Base-by-base conservation (phyloP, 2,329 filamentous ascomycete species). In the Pseudogymnoascus pannorum region DNA sequence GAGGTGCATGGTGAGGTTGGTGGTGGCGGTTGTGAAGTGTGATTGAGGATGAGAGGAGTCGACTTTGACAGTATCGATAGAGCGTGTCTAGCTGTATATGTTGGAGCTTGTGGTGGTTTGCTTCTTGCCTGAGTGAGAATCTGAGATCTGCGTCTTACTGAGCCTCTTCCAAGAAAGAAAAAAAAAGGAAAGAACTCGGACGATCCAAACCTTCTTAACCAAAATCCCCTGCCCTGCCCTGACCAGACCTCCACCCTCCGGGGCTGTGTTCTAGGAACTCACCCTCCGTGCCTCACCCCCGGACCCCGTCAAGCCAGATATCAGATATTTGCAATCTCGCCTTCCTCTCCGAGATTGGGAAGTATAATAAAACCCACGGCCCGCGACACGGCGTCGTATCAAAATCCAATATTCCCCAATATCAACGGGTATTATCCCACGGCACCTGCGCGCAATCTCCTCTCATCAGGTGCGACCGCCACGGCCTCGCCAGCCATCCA, bases 1-100 rank as follows among this genome's bases (percentile, higher is more conserved):
- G 58, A 63, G 36, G 16, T 65, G 65, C 64, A 66, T 65, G 9
- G 1, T 5, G 14, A 26, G 26, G 20, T 9, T 20, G 38, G 38
- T 42, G 38, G 38, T 42, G 9, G 5, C 16, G 18, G 38, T 24
- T 20, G 20, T 42, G 9, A 12, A 8, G 9, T 33, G 31, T 33
- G 31, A 6, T 33, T 48, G 42, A 26, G 20, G 42, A 44, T 5
- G 20, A 6, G 40, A 14, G 9, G 38, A 22, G 7, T 20, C 22
- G 40, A 24, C 11, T 24, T 48, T 48, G 42, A n/a, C 20, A 14
- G 42, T n/a, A 20, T 48, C 6, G 6, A 48, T 26, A 1, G 42
- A 48, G 14, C 1, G 20, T 8, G 12, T 48, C 20, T 12, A 12
- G 40, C 5, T 14, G 20, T 44, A 5, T 24, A 0, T 44, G 40